These are phyloP conservation scores for Hortaea sp. DNA, from an alignment of 2,329 filamentous ascomycete species.

Conservation along the genomic window DNA sequence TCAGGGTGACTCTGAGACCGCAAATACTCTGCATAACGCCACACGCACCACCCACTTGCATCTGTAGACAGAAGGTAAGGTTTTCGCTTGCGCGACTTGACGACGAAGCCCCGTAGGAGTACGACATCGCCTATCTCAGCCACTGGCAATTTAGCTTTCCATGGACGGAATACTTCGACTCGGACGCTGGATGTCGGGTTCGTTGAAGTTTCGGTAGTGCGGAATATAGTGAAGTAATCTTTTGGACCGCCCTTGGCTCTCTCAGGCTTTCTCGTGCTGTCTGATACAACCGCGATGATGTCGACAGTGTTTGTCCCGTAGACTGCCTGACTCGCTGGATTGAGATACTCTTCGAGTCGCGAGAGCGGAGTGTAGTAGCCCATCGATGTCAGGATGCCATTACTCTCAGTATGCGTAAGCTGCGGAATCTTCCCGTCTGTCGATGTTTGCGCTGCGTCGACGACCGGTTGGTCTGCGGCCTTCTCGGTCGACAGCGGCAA, in stretches of 20 bases:
- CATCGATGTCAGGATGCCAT: slow-evolving; percentile 30
- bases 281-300: slow-evolving; percentile 34
- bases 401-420: not conserved
- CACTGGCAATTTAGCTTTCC: slow-evolving; percentile 31
- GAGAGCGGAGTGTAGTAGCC: slow-evolving; percentile 38
- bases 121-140: slow-evolving; percentile 35
- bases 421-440: not conserved
- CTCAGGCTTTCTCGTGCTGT: slow-evolving; percentile 22
- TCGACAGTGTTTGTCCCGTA: slow-evolving; percentile 27
- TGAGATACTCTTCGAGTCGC: slow-evolving; percentile 29
- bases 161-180: slow-evolving; percentile 36
- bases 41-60: slow-evolving; percentile 39
- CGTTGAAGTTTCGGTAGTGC: slow-evolving; percentile 30
- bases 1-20: slow-evolving; percentile 8
- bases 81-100: slow-evolving; percentile 30
- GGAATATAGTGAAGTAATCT: slow-evolving; percentile 34
- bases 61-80: slow-evolving; percentile 31
- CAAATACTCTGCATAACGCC: slow-evolving; percentile 26
- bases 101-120: slow-evolving; percentile 32
- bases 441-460: no score
- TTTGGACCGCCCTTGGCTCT: slow-evolving; percentile 33
- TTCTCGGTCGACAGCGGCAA: no score
- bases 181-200: slow-evolving; percentile 7
- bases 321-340: slow-evolving; percentile 27
- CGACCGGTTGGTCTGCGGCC: no score